These are phyloP conservation scores for Saccharomyces hybrid DNA, from an alignment of 1,139 yeast genomes.

Conservation along the genomic window DNA sequence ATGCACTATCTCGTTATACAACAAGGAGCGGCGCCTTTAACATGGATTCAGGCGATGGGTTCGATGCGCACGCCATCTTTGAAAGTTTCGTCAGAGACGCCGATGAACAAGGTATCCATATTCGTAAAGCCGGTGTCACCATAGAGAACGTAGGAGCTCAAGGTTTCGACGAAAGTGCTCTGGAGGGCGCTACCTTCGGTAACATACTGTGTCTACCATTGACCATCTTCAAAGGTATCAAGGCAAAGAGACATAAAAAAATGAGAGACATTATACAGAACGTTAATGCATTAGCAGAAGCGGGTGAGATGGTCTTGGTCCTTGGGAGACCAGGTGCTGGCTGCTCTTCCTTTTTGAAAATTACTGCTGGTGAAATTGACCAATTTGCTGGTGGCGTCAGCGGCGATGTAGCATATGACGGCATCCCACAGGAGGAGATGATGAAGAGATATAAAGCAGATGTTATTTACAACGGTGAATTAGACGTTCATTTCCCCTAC, in stretches of 20 bases:
- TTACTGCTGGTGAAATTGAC: conserved; percentile 44
- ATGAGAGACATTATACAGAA: conserved; percentile 40
- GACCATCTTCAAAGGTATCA: conserved; percentile 23
- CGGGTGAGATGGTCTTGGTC: conserved; percentile 56
- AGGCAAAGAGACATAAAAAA: conserved; percentile 14
- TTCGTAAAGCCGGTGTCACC: conserved; percentile 42
- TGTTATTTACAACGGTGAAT: conserved; percentile 46
- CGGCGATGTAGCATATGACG: conserved; percentile 40
- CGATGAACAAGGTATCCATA: conserved; percentile 39
- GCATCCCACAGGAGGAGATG: conserved; percentile 44
- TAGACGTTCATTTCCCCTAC: conserved; percentile 49
- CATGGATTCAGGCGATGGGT: conserved; percentile 8
- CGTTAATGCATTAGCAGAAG: conserved; percentile 39
- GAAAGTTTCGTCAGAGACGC: conserved; percentile 21
- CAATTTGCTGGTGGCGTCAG: conserved; percentile 31
- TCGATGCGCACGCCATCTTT: conserved; percentile 19
- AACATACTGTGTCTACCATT: conserved; percentile 41
- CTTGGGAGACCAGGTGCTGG: conserved; percentile 67
- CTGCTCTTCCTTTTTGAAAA: conserved; percentile 51
- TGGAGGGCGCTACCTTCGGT: conserved; percentile 43
- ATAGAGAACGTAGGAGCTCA: conserved; percentile 40
- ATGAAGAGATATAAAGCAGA: conserved; percentile 41
- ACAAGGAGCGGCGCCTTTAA: conserved; percentile 18
- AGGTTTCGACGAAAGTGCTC: conserved; percentile 44
- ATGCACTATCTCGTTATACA: conserved; percentile 20